phyloP scores from a whole-genome alignment of 495 filamentous ascomycete genomes.

The Diplogelasinospora grovesii region DNA sequence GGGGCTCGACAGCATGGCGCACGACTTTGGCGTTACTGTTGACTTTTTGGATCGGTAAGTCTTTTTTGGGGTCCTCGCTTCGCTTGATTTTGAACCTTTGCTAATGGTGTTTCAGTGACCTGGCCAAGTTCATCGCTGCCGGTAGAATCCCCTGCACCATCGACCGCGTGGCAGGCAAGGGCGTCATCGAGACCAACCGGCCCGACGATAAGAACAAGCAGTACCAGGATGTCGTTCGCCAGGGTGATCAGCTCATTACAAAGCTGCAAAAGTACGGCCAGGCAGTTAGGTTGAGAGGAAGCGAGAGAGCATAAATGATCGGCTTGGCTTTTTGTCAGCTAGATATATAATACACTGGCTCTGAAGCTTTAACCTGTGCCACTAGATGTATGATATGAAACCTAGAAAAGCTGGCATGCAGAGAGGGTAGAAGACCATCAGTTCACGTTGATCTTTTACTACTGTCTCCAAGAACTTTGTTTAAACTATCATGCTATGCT shows the following conservation, averaged over 20 bases:
- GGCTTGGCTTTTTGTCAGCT: no score
- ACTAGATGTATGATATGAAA: no score
- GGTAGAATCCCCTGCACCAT: constrained; percentile 94
- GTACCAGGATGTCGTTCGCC: constrained; percentile 93
- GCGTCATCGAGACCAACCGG: constrained; percentile 94
- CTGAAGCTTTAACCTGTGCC: no score
- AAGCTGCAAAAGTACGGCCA: constrained; percentile 99
- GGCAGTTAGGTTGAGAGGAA: constrained; percentile 86
- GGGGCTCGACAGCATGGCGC: constrained; percentile 89
- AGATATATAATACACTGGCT: no score
- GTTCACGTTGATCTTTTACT: no score
- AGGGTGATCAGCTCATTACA: constrained; percentile 93
- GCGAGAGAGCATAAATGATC: constrained; percentile 77
- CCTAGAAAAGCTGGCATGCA: no score
- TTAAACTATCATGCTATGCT: no score
- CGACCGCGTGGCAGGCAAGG: constrained; percentile 80
- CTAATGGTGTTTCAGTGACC: constrained; percentile 53
- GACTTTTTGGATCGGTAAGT: constrained; percentile 89
- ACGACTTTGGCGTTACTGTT: constrained; percentile 89
- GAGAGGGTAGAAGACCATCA: no score
- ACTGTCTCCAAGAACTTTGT: no score
- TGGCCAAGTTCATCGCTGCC: constrained; percentile 94
- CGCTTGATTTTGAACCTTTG: neutral
- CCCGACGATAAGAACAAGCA: constrained; percentile 99
- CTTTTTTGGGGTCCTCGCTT: constrained; percentile 11